These are phyloP conservation scores for Babesia sp. DNA, from an alignment of 169 alveolate species.

Conservation along the genomic window DNA sequence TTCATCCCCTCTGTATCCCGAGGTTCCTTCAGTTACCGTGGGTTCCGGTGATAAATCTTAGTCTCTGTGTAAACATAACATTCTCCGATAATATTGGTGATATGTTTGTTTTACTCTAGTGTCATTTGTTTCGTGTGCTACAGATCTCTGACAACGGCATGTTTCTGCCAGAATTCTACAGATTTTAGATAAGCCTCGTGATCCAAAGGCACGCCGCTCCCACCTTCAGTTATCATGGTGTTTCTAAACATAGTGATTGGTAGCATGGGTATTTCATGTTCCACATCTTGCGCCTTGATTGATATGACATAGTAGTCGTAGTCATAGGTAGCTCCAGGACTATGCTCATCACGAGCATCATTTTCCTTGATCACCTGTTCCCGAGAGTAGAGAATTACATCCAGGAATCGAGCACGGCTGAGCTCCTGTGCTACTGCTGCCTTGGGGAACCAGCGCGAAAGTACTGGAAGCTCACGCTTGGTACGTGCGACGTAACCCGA, in stretches of 20 bases:
- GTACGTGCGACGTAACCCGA: constrained; percentile 92
- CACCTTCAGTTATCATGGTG: constrained; percentile 95
- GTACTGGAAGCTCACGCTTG: constrained; percentile 95
- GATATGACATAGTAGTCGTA: constrained; percentile 71
- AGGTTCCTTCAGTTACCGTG: background rate
- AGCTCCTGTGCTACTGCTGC: constrained; percentile 69
- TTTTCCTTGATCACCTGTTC: constrained; percentile 93
- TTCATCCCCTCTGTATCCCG: background rate
- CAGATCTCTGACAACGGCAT: constrained; percentile 81
- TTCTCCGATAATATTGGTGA: constrained; percentile 1
- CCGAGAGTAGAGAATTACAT: constrained; percentile 92
- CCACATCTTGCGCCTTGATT: constrained; percentile 72
- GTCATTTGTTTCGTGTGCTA: background rate
- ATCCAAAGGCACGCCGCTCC: constrained; percentile 95
- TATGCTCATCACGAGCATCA: constrained; percentile 70
- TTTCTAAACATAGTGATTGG: constrained; percentile 96
- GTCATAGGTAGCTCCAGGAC: constrained; percentile 26
- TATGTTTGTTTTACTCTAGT: background rate
- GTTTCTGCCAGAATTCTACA: constrained; percentile 94
- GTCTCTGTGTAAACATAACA: background rate
- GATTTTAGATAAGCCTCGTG: constrained; percentile 87
- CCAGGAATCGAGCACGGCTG: constrained; percentile 87
- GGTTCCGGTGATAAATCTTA: background rate
- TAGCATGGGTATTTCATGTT: constrained; percentile 93
- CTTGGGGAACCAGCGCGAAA: constrained; percentile 91